Evolutionary conservation across 73 alveolate species (phyloP), one percentile per base, ranked within the genome.

Genomic region (Halteria grandinella): DNA sequence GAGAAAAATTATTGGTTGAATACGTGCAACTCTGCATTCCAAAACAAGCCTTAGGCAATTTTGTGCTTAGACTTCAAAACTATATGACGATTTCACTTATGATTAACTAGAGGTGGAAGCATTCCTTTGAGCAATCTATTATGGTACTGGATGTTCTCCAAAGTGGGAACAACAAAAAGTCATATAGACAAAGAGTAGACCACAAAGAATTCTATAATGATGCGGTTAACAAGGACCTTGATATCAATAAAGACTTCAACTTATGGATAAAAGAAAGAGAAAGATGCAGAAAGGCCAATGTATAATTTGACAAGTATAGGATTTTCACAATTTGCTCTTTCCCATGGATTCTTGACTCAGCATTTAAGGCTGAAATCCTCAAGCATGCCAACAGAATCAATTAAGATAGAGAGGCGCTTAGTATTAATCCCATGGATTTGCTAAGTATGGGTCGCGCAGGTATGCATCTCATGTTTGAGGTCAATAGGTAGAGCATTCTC

Each of bases 401-500:
- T 2, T n/a, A 52, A 45, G 52, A 28, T 18, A 2, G 14, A 18
- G 29, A 50, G n/a, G n/a, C n/a, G n/a, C n/a, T n/a, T n/a, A n/a
- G n/a, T n/a, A n/a, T n/a, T n/a, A n/a, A n/a, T n/a, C n/a, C n/a
- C n/a, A n/a, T n/a, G n/a, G n/a, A n/a, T n/a, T n/a, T n/a, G n/a
- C n/a, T n/a, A n/a, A n/a, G n/a, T n/a, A n/a, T n/a, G n/a, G n/a
- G n/a, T n/a, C n/a, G n/a, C n/a, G n/a, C n/a, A n/a, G n/a, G n/a
- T n/a, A 57, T 41, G 17, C 89, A 70, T 60, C 69, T 89, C 24
- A 7, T 55, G 39, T 54, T 91, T n/a, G 83, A 81, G 40, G 89
- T 94, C 28, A 66, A 89, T 29, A 83, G 99, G 78, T 85, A 89
- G 21, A 55, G 75, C 58, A 47, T 94, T 36, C 70, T 94, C 0